Base-by-base conservation (phyloP, 2,329 filamentous ascomycete genomes). In the Hypoxylon sp. region DNA sequence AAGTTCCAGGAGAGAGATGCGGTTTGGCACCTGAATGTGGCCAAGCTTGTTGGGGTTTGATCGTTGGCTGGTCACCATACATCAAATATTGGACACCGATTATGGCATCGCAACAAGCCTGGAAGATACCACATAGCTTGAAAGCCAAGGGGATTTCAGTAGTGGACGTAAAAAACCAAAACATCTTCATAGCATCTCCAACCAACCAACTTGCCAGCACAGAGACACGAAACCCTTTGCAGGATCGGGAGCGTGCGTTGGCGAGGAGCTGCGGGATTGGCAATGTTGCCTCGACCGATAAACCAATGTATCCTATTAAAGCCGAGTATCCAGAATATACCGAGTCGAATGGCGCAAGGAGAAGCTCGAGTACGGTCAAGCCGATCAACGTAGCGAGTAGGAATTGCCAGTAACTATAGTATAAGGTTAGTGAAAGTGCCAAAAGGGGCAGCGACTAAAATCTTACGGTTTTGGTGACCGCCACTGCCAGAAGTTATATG, bases 401-500 rank as follows among this genome's bases (percentile, higher is more conserved):
- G 73, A 93, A 93, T 59, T 89, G 84, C 92, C 92, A 96, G 79
- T 94, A 94, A 66, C 87, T 89, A 67, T 20, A 7, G 28, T 26
- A 59, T 58, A 59, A 22, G 53, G 69, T 77, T 61, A 78, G 72
- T 52, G 41, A 19, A 41, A 20, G 32, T 17, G 15, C 43, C 28
- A 57, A 22, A 43, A 17, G 20, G 54, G 24, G 43, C 11, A 43
- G 24, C 8, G 19, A 46, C 22, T 11, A 26, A 43, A 20, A 34
- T 81, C 85, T 62, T 75, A 89, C 80, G 91, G 90, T 71, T 88
- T 88, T 5, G 88, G 83, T 19, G 86, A 87, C 59, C 87, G 84
- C 92, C 92, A 94, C 77, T 92, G 91, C 92, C 92, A 94, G 76
- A 94, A 94, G 72, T 88, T 85, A 74, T 89, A 94, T 0, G 91